A percentile compares a stretch with the other conserved stretches of the same genome.
phyloP scores from a whole-genome alignment of 1,284 basidiomycete species.

The Tremellales sp. region DNA sequence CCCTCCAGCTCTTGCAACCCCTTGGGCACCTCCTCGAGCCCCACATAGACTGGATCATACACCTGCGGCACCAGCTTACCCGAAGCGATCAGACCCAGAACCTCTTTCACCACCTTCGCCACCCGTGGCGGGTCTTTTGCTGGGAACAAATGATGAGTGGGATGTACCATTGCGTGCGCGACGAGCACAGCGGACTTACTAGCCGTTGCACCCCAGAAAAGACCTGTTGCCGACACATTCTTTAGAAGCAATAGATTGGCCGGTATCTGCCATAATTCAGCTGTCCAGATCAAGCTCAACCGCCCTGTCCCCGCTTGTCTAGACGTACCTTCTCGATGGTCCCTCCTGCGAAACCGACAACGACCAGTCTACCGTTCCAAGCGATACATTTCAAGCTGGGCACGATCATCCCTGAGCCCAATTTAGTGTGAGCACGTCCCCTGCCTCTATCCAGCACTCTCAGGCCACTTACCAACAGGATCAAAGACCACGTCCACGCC shows the following conservation, averaged over 20 bases:
- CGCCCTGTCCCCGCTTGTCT: conserved; percentile 1
- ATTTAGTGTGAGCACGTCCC: not conserved
- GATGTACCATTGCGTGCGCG: too few relatives aligned
- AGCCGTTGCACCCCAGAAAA: conserved; percentile 80
- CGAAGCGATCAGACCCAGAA: conserved; percentile 67
- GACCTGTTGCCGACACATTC: conserved; percentile 73
- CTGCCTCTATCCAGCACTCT: not conserved
- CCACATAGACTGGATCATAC: conserved; percentile 68
- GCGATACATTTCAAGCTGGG: conserved; percentile 75
- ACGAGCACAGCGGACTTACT: conserved; percentile 55
- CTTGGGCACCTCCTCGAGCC: conserved; percentile 62
- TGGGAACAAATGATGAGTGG: conserved; percentile 34
- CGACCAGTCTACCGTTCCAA: conserved; percentile 86
- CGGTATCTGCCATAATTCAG: conserved; percentile 59
- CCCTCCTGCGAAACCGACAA: conserved; percentile 88
- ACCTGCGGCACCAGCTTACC: conserved; percentile 67
- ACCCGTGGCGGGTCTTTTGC: conserved; percentile 66
- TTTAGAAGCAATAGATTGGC: conserved; percentile 85
- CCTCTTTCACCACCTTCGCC: conserved; percentile 65
- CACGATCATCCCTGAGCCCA: conserved; percentile 31
- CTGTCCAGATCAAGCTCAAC: not conserved
- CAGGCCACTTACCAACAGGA: conserved; percentile 65
- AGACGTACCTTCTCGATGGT: conserved; percentile 74
- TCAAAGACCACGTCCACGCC: conserved; percentile 87
- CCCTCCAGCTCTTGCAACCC: conserved; percentile 56